Percentiles rank a stretch among this genome's conserved stretches.
These are phyloP conservation scores for Blastocystis sp. DNA, from an alignment of 352 stramenopile genomes.

Conservation along the genomic window DNA sequence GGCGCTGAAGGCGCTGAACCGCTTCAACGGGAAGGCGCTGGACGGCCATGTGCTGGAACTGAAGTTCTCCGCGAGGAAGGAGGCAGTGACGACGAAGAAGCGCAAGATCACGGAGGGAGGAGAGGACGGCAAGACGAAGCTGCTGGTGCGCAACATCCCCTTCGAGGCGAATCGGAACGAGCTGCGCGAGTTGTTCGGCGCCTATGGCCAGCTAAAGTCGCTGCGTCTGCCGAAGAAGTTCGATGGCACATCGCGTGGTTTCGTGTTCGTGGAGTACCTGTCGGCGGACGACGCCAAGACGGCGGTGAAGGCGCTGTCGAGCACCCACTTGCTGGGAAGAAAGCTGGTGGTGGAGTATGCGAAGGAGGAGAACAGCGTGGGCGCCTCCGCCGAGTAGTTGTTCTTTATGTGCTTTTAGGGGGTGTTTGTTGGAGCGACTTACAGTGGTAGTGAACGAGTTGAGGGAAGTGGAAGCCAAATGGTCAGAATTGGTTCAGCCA, in stretches of 20 bases:
- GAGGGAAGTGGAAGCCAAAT: background rate
- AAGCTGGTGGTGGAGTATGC: constrained; percentile 97
- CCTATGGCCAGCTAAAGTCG: constrained; percentile 93
- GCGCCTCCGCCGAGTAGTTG: background rate
- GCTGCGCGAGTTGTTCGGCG: constrained; percentile 90
- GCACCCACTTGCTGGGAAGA: constrained; percentile 95
- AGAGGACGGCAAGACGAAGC: constrained; percentile 83
- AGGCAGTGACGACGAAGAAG: constrained; percentile 71
- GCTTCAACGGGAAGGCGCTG: constrained; percentile 78
- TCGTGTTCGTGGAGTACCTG: constrained; percentile 96
- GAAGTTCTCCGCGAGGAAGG: constrained; percentile 81
- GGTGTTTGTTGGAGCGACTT: background rate
- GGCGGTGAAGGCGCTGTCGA: constrained; percentile 85
- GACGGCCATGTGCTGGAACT: constrained; percentile 91
- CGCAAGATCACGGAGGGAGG: constrained; percentile 73
- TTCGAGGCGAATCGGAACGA: constrained; percentile 95
- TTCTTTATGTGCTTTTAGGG: background rate
- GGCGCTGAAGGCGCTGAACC: constrained; percentile 81
- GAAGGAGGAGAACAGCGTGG: constrained; percentile 75
- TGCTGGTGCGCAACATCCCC: constrained; percentile 95
- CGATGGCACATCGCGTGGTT: constrained; percentile 91
- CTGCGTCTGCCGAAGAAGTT: constrained; percentile 97
- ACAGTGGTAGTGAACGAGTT: background rate
- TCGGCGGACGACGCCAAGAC: constrained; percentile 88
- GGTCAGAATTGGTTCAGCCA: constrained; percentile 28